phyloP scores from a whole-genome alignment of 2,329 filamentous ascomycete species.

The Hypoxylon sp. region DNA sequence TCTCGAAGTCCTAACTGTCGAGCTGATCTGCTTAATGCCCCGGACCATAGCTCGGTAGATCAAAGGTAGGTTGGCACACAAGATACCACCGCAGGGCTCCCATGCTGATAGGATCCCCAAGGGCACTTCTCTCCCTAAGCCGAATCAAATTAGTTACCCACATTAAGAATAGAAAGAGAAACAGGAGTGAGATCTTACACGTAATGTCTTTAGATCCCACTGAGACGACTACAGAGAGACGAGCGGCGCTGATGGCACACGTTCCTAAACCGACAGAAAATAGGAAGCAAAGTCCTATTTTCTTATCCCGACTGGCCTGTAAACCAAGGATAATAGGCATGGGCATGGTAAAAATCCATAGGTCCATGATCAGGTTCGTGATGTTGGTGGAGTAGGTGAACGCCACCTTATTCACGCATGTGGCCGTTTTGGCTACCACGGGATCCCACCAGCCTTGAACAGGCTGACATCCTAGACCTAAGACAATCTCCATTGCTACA shows the following conservation, averaged over 20 bases:
- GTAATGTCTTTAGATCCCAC: slow-evolving; percentile 47
- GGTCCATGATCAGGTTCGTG: slow-evolving; percentile 49
- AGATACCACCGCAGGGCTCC: slow-evolving; percentile 50
- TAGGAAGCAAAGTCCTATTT: slow-evolving; percentile 46
- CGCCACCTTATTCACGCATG: slow-evolving; percentile 47
- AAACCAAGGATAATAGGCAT: slow-evolving; percentile 49
- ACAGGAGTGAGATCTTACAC: slow-evolving; percentile 39
- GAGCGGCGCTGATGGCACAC: slow-evolving; percentile 49
- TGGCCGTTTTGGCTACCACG: slow-evolving; percentile 29
- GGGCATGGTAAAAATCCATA: slow-evolving; percentile 52
- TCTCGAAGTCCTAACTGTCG: slow-evolving; percentile 23
- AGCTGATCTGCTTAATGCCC: slow-evolving; percentile 56
- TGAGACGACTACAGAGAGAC: slow-evolving; percentile 48
- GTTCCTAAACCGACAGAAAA: slow-evolving; percentile 50
- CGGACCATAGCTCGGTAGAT: slow-evolving; percentile 42
- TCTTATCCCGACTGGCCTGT: slow-evolving; percentile 42
- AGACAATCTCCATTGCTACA: slow-evolving; percentile 48
- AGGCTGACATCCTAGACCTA: slow-evolving; percentile 49
- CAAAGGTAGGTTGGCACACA: slow-evolving; percentile 51
- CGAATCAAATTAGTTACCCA: not conserved
- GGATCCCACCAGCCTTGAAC: slow-evolving; percentile 49
- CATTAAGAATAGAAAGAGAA: too few relatives aligned
- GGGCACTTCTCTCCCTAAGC: slow-evolving; percentile 47
- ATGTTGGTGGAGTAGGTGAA: slow-evolving; percentile 52
- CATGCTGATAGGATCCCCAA: slow-evolving; percentile 50